phyloP scores from a whole-genome alignment of 805 yeast species.

The Ogataea nitratoaversa region DNA sequence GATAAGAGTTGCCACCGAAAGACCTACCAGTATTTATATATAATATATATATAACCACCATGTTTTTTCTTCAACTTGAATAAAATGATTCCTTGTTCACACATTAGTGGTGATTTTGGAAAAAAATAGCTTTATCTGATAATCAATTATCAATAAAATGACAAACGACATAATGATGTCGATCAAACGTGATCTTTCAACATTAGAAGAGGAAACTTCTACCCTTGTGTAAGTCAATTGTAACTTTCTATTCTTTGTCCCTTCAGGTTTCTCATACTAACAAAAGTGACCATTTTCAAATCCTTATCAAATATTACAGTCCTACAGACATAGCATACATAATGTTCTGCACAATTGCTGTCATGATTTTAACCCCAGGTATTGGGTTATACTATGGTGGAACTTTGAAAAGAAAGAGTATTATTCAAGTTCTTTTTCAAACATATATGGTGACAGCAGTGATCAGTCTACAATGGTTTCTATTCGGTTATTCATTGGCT shows the following conservation, averaged over 20 bases:
- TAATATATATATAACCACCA: too few species aligned
- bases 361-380: slow-evolving; percentile 43
- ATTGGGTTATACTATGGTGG: slow-evolving; percentile 46
- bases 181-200: slow-evolving; percentile 22
- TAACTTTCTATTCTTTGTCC: too few species aligned
- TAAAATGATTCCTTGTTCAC: too few species aligned
- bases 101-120: too few species aligned
- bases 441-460: slow-evolving; percentile 38
- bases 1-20: too few species aligned
- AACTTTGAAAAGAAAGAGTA: slow-evolving; percentile 36
- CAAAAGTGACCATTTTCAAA: too few species aligned
- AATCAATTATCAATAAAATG: too few species aligned
- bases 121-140: too few species aligned
- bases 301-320: neutral
- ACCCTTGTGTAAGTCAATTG: slow-evolving; percentile 15
- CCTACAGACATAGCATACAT: slow-evolving; percentile 48
- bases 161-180: slow-evolving; percentile 9
- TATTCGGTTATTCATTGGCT: slow-evolving; percentile 43
- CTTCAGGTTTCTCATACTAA: too few species aligned
- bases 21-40: too few species aligned
- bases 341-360: slow-evolving; percentile 43
- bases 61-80: too few species aligned
- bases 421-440: slow-evolving; percentile 42
- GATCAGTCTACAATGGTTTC: slow-evolving; percentile 39
- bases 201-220: slow-evolving; percentile 34